Evolutionary conservation across 169 alveolate genomes (phyloP).

Genomic region (Eimeria falciformis): DNA sequence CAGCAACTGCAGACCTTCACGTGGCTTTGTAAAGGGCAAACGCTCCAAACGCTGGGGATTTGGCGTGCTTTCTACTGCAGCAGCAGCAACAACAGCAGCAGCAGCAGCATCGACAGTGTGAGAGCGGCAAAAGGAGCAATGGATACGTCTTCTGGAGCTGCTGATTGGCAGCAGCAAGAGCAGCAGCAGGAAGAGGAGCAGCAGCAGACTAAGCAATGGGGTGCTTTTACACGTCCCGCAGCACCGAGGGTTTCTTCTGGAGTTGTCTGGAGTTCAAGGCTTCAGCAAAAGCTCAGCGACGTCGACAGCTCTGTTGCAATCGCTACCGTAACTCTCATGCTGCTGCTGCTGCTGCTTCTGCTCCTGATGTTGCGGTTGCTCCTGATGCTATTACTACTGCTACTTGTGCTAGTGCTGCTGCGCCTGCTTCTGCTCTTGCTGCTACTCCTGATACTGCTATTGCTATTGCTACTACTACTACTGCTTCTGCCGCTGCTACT

Average conservation of each 20-base stretch:
- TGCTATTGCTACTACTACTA: neutral
- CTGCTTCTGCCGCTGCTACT: neutral
- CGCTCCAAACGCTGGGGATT: neutral
- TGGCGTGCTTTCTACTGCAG: no score
- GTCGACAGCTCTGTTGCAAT: neutral
- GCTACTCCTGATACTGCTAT: neutral
- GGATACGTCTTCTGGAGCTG: neutral
- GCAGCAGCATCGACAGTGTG: neutral
- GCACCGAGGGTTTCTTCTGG: neutral
- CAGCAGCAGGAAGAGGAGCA: neutral
- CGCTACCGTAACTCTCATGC: neutral
- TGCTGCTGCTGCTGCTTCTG: neutral
- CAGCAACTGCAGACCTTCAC: neutral
- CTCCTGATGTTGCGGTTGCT: neutral
- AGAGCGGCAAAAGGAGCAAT: neutral
- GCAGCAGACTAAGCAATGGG: neutral
- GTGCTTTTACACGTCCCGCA: neutral
- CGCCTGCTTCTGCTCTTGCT: neutral
- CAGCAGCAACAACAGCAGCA: neutral
- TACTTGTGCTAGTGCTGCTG: neutral
- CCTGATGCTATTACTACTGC: neutral
- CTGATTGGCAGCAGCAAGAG: neutral
- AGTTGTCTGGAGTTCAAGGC: neutral
- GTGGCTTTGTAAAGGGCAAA: neutral
- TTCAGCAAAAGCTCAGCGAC: neutral